Evolutionary conservation across 139 green algal genomes (phyloP).

Genomic region (Zygnema cylindricum): DNA sequence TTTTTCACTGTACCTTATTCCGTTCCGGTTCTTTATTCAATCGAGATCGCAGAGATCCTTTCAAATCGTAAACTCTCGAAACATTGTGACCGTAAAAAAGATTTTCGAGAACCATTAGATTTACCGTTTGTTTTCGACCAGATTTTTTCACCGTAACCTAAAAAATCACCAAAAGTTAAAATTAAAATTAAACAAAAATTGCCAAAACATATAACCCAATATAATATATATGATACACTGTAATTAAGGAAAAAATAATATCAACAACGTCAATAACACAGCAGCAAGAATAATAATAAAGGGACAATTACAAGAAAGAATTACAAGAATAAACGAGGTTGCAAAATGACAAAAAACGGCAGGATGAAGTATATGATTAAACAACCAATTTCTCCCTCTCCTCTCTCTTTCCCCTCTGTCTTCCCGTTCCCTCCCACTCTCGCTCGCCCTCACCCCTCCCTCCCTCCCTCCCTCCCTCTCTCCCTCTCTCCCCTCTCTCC

Average conservation of each 20-base stretch:
- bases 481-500: neutral
- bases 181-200: neutral
- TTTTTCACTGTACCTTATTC: slow-evolving; percentile 25
- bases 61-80: slow-evolving; percentile 92
- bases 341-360: neutral
- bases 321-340: neutral
- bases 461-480: neutral
- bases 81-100: slow-evolving; percentile 83
- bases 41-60: slow-evolving; percentile 75
- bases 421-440: neutral
- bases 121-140: slow-evolving; percentile 63
- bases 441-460: no score
- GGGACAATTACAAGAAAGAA: neutral
- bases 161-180: no score
- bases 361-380: neutral
- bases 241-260: no score
- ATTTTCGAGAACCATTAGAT: slow-evolving; percentile 91
- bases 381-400: neutral
- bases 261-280: no score
- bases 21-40: slow-evolving; percentile 69
- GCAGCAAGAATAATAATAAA: no score
- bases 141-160: slow-evolving; percentile 32
- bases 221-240: no score
- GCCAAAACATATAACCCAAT: neutral
- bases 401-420: neutral